Percentiles rank a stretch among this genome's conserved stretches.
These are phyloP conservation scores for Xylariaceae sp. DNA, from an alignment of 2,329 filamentous ascomycete species.

Conservation along the genomic window DNA sequence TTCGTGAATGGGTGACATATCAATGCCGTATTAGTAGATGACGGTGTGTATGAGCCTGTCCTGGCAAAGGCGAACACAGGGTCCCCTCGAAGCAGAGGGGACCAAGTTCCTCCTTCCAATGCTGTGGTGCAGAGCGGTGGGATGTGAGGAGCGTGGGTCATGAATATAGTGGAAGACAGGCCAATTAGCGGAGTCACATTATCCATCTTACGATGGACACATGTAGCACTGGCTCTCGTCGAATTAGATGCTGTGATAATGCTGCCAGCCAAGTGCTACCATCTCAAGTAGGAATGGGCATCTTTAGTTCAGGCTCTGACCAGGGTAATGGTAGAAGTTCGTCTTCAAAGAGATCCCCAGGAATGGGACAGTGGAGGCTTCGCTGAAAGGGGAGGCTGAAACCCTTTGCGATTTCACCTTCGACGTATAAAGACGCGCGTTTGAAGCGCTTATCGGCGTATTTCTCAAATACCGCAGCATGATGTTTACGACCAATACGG, in stretches of 20 bases:
- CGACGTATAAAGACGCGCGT: slow-evolving; percentile 78
- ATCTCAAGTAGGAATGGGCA: slow-evolving; percentile 28
- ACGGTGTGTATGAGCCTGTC: slow-evolving; percentile 22
- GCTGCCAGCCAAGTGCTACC: neutral
- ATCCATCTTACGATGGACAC: neutral
- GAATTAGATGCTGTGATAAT: neutral
- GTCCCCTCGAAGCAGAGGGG: neutral
- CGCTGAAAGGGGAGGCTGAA: slow-evolving; percentile 52
- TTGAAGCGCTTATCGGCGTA: slow-evolving; percentile 89
- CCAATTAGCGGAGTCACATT: neutral
- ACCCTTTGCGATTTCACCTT: slow-evolving; percentile 68
- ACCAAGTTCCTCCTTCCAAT: neutral
- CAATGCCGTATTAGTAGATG: slow-evolving; percentile 30
- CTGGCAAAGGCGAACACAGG: slow-evolving; percentile 5
- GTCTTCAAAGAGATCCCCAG: slow-evolving; percentile 13
- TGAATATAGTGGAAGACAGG: neutral
- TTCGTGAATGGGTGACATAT: slow-evolving; percentile 32
- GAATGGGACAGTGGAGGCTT: slow-evolving; percentile 11
- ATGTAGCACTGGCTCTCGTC: neutral
- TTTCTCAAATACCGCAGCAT: slow-evolving; percentile 87
- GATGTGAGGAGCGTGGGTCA: neutral
- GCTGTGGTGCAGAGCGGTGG: neutral
- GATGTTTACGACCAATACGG: slow-evolving; percentile 77
- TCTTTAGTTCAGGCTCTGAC: slow-evolving; percentile 23
- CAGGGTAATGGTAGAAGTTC: slow-evolving; percentile 16